These are phyloP conservation scores for Exophiala bonariae DNA, from an alignment of 2,329 filamentous ascomycete genomes.

Conservation along the genomic window DNA sequence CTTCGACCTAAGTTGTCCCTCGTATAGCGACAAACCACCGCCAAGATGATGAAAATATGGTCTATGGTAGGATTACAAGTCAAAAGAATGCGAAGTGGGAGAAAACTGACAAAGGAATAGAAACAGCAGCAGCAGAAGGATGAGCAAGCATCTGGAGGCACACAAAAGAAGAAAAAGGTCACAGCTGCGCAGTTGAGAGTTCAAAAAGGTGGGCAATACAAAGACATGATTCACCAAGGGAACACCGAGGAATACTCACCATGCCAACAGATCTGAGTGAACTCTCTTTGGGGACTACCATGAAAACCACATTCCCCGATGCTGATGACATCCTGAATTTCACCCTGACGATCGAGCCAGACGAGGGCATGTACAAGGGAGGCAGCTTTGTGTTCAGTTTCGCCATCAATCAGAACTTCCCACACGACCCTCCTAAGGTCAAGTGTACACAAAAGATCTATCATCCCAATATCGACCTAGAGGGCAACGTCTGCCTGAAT, in stretches of 20 bases:
- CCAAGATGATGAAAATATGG: slow-evolving; percentile 98
- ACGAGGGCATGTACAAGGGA: slow-evolving; percentile 76
- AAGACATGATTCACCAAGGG: not conserved
- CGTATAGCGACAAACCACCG: slow-evolving; percentile 17
- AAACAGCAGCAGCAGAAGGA: slow-evolving; percentile 92
- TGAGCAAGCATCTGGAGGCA: slow-evolving; percentile 82
- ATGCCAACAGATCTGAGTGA: slow-evolving; percentile 44
- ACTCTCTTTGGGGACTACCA: slow-evolving; percentile 53
- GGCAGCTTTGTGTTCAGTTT: slow-evolving; percentile 89
- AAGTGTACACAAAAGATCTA: slow-evolving; percentile 98
- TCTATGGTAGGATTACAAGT: slow-evolving; percentile 71
- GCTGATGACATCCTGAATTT: slow-evolving; percentile 61
- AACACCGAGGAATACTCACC: not conserved
- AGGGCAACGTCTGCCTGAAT: slow-evolving; percentile 97
- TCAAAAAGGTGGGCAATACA: slow-evolving; percentile 77
- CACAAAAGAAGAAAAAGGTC: slow-evolving; percentile 96
- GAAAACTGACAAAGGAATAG: slow-evolving; percentile 21
- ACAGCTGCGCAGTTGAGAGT: slow-evolving; percentile 93
- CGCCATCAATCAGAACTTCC: slow-evolving; percentile 90
- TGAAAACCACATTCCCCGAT: slow-evolving; percentile 58
- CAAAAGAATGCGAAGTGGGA: not conserved
- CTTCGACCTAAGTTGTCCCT: not conserved
- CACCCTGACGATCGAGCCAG: slow-evolving; percentile 49
- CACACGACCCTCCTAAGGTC: slow-evolving; percentile 96
- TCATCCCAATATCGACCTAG: slow-evolving; percentile 96